A percentile compares a stretch with the other conserved stretches of the same genome.
phyloP scores from a whole-genome alignment of 768 basidiomycete species.

The Fomitopsis serialis region DNA sequence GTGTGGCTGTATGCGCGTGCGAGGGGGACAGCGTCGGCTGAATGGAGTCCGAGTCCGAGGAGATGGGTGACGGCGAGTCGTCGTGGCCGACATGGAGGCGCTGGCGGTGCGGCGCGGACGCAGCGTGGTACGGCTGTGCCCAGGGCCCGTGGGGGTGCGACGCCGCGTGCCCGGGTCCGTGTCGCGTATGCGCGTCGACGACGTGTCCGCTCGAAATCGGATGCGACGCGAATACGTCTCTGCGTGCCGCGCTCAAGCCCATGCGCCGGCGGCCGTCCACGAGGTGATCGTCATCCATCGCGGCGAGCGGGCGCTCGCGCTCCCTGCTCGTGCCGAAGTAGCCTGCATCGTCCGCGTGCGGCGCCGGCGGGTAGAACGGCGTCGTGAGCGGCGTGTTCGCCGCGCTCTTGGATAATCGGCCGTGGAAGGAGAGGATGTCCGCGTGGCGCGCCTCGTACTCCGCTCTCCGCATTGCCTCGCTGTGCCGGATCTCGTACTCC shows the following conservation, averaged over 20 bases:
- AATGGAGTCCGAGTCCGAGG: conserved; percentile 55
- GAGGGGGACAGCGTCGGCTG: conserved; percentile 26
- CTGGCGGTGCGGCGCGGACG: conserved; percentile 19
- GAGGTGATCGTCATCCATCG: conserved; percentile 12
- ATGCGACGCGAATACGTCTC: conserved; percentile 17
- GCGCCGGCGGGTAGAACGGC: conserved; percentile 26
- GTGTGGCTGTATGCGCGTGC: conserved; percentile 19
- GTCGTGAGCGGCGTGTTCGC: conserved; percentile 60
- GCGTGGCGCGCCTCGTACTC: conserved; percentile 52
- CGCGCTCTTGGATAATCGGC: conserved; percentile 50
- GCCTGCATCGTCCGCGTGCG: conserved; percentile 32
- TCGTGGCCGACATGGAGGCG: conserved; percentile 33
- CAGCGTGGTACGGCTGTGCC: conserved; percentile 40
- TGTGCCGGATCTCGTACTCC: conserved; percentile 73
- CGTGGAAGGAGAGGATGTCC: conserved; percentile 33
- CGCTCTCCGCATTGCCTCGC: conserved; percentile 52
- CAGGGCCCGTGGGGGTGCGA: conserved; percentile 22
- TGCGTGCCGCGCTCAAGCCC: conserved; percentile 34
- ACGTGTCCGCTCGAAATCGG: conserved; percentile 25
- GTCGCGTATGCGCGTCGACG: conserved; percentile 29
- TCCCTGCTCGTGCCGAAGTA: conserved; percentile 33
- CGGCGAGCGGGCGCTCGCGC: conserved; percentile 22
- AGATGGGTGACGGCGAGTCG: conserved; percentile 65
- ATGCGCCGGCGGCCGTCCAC: conserved; percentile 34
- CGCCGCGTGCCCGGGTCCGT: conserved; percentile 29